These are phyloP conservation scores for Brassica balearica DNA, from an alignment of 441 rosid species.

Conservation along the genomic window DNA sequence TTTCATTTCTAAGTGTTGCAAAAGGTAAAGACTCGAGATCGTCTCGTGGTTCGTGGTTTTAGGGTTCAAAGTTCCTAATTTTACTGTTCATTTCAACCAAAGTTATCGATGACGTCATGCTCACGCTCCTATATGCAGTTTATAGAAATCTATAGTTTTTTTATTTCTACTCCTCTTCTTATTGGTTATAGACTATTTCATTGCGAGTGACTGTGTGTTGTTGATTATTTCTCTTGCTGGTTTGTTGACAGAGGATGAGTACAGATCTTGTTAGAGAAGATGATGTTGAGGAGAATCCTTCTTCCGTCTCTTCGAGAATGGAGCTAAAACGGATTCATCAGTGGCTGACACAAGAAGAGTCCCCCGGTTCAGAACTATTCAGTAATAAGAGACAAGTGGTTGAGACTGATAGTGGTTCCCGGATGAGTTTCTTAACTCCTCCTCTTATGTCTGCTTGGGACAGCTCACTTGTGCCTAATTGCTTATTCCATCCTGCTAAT, in stretches of 20 bases:
- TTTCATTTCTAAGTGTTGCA: conserved; percentile 21
- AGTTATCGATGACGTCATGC: not conserved
- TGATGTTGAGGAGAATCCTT: conserved; percentile 51
- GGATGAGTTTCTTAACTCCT: conserved; percentile 17
- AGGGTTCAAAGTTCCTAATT: conserved; percentile 24
- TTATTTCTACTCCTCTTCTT: not conserved
- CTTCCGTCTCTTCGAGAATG: conserved; percentile 46
- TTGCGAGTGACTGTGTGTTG: not conserved
- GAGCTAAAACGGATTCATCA: conserved; percentile 57
- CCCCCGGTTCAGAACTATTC: conserved; percentile 44
- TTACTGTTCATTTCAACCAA: not conserved
- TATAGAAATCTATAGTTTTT: not conserved
- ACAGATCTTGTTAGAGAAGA: conserved; percentile 49
- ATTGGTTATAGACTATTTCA: not conserved
- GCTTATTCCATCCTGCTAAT: conserved; percentile 49
- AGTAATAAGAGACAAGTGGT: conserved; percentile 58
- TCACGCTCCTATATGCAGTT: not conserved
- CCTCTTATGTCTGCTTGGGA: conserved; percentile 48
- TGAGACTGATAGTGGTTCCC: conserved; percentile 43
- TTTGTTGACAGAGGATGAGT: conserved; percentile 52
- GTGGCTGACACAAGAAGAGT: conserved; percentile 54
- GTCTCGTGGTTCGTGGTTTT: conserved; percentile 6
- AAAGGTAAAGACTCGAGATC: not conserved
- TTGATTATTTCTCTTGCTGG: not conserved
- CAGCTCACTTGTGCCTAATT: conserved; percentile 48